phyloP scores from a whole-genome alignment of 176 grass and related monocot genomes.

The Oryza glumipatula region DNA sequence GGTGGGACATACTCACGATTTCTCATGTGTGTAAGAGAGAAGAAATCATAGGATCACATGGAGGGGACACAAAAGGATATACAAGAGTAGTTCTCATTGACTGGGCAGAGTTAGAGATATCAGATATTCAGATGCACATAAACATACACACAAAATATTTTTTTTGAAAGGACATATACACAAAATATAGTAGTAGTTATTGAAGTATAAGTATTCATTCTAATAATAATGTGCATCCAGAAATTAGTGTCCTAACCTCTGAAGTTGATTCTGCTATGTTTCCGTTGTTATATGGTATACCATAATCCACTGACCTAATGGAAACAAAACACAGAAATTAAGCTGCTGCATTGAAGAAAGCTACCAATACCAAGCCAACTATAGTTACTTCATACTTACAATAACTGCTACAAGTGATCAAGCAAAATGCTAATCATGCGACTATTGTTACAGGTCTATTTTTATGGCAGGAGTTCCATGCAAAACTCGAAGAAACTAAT shows the following conservation, averaged over 20 bases:
- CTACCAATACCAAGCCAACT: not conserved
- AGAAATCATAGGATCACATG: slow-evolving; percentile 40
- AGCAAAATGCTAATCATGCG: not conserved
- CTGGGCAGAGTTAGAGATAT: not conserved
- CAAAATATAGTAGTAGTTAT: too few species aligned
- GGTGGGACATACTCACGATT: slow-evolving; percentile 7
- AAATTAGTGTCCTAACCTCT: slow-evolving; percentile 17
- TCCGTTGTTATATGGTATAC: not conserved
- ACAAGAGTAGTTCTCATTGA: not conserved
- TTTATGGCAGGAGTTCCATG: not conserved
- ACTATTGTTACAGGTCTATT: not conserved
- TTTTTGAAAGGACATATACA: too few species aligned
- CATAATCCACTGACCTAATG: slow-evolving; percentile 25
- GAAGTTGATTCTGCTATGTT: slow-evolving; percentile 4
- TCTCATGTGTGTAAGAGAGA: not conserved
- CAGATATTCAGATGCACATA: not conserved
- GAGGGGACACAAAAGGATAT: not conserved
- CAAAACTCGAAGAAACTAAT: slow-evolving; percentile 14
- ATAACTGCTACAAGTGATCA: not conserved
- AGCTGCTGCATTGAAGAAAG: slow-evolving; percentile 15
- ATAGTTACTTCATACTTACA: slow-evolving; percentile 13
- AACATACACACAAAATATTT: not conserved
- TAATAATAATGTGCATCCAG: not conserved
- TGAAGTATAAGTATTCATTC: too few species aligned
- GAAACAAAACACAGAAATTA: slow-evolving; percentile 23